Base-by-base conservation (phyloP, 106 monocot genomes). In the Narthecium ossifragum region DNA sequence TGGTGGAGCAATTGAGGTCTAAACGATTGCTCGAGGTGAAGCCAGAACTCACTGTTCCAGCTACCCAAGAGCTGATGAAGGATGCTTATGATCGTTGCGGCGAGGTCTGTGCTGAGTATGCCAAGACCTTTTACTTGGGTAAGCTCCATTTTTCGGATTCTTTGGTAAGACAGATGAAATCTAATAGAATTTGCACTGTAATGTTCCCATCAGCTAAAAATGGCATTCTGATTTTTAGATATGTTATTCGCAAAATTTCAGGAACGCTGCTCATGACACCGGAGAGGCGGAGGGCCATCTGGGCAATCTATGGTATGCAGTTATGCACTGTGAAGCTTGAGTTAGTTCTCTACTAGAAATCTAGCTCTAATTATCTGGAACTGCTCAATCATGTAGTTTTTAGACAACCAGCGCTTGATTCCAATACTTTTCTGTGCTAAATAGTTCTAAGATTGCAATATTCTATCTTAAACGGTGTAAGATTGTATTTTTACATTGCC, bases 121-220 rank as follows among this genome's bases (percentile, higher is more conserved):
- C 96, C 6, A 98, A 98, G 72, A 98, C 90, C 5, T 98, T 98
- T 70, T 98, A 98, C 72, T 74, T 96, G 70, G 96, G 94, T 96
- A 43, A 78, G 76, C 33, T 36, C 31, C 10, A 0, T 38, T 11
- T n/a, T n/a, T n/a, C n/a, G n/a, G n/a, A n/a, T n/a, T n/a, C n/a
- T n/a, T n/a, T n/a, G n/a, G n/a, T n/a, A n/a, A n/a, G n/a, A n/a
- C n/a, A n/a, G n/a, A n/a, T n/a, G n/a, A n/a, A n/a, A n/a, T n/a
- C n/a, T n/a, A n/a, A n/a, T 46, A 41, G 40, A 18, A 0, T 18
- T 43, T 43, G 11, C 5, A 2, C 10, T 7, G 43, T 43, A 17
- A 43, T 43, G 14, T 43, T 6, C 43, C 18, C 2, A 6, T 43
- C 17, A 4, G 14, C 17, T 6, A 13, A 43, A 18, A 3, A 43